Base-by-base conservation (phyloP, 345 rosid species). In the Pistacia integerrima region DNA sequence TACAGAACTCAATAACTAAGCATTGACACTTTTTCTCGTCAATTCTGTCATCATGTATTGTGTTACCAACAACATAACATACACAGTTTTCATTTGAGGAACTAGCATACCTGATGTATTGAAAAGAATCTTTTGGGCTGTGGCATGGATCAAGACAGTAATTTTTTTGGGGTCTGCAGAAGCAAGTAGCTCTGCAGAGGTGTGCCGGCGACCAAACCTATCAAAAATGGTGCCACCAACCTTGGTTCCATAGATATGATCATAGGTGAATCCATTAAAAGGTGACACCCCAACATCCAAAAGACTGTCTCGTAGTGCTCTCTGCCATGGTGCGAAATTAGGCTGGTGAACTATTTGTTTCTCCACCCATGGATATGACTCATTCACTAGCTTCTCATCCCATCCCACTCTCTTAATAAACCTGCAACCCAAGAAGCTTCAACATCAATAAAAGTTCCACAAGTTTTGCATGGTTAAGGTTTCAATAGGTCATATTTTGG, bases 281-380 rank as follows among this genome's bases (percentile, higher is more conserved):
- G 99, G 99, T 58, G 90, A 83, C 33, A 97, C 87, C 55, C 97
- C 99, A 70, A 82, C 84, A 67, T 91, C 97, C 78, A 97, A 64
- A 56, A 97, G 94, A 76, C 99, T 76, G 69, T 97, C 95, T 78
- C 85, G 89, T 1, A 97, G 10, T 22, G 83, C 94, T 61, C 70
- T 82, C 68, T 97, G 99, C 99, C 99, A 97, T 10, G 85, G 73
- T 30, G 86, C 87, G 62, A 85, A 77, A 73, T 83, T 82, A 1
- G 99, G 99, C 77, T 79, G 82, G 74, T 91, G 91, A 41, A 91
- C 97, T 28, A 97, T 88, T 66, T 83, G 88, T 67, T 79, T 79
- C 87, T 97, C 99, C 25, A 97, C 85, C 99, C 99, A 97, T 44
- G 93, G 89, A 72, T 92, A 92, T 22, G 99, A 94, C 74, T 91